Evolutionary conservation across 2,329 filamentous ascomycete species (phyloP), one percentile per base, ranked within the genome.

Genomic region (Trichothecium sympodiale): DNA sequence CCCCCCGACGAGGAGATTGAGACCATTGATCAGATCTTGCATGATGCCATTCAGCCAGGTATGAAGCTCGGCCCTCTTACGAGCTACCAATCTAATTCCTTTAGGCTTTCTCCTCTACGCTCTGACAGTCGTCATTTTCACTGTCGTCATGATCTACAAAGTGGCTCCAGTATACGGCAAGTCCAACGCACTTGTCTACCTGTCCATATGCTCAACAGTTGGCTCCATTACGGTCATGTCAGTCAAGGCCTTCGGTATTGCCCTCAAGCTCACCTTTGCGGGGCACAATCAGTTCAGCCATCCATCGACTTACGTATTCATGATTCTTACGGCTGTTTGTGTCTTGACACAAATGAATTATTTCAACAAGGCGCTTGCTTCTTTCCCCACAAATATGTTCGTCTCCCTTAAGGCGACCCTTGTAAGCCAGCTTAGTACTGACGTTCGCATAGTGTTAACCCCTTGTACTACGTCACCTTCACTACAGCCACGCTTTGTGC

Each of bases 281-380:
- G 91, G 89, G 36, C 82, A 93, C 60, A 98, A 98, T 61, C 91
- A 98, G 59, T 95, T 98, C 59, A 77, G 76, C 5, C 85, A 94
- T 49, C 85, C 93, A 3, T 94, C 87, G 34, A 98, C 93, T 40
- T 98, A 98, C 51, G 88, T 95, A 43, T 98, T 98, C 57, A 80
- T 89, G 60, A 95, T 98, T 46, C 76, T 96, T 45, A 91, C 88
- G 0, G 70, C 72, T 3, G 85, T 95, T 44, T 98, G 91, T 66
- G 96, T 98, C 54, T 60, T 98, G 46, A 95, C 88, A 8, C 91
- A 98, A 68, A 96, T 98, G 91, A 98, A 98, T 61, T 98, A 98
- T 61, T 94, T 98, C 63, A 98, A 98, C 70, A 98, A 98, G 62
- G 91, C 91, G 7, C 66, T 98, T 41, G 93, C 86, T 59, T 87